These are phyloP conservation scores for Trichocomaceae sp. DNA, from an alignment of 2,329 filamentous ascomycete genomes.

Conservation along the genomic window DNA sequence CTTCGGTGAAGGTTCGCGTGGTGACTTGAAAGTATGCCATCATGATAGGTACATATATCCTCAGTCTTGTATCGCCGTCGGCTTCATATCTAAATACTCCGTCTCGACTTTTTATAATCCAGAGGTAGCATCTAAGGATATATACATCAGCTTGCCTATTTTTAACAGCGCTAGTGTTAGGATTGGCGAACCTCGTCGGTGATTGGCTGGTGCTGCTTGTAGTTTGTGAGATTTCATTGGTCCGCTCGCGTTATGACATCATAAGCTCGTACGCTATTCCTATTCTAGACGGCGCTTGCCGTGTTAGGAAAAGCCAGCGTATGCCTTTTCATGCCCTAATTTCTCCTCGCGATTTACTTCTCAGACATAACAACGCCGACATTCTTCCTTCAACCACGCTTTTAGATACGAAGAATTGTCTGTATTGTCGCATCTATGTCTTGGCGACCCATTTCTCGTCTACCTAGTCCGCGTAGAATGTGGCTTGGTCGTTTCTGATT, in stretches of 20 bases:
- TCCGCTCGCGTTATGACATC: slow-evolving; percentile 13
- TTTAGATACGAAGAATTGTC: not conserved
- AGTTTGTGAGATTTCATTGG: not conserved
- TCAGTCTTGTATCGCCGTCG: not conserved
- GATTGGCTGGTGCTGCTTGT: not conserved
- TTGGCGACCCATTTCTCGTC: not conserved
- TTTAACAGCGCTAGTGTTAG: not conserved
- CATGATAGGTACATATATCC: no score
- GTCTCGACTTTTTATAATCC: not conserved
- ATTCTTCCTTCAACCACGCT: not conserved
- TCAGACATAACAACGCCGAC: not conserved
- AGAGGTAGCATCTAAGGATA: not conserved
- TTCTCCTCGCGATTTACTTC: not conserved
- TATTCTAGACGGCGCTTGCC: not conserved
- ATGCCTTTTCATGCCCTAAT: slow-evolving; percentile 9
- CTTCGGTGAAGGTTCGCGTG: no score
- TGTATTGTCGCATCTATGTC: not conserved
- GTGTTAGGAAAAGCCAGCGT: not conserved
- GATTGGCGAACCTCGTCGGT: not conserved
- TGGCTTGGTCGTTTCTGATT: not conserved
- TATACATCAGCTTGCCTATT: not conserved
- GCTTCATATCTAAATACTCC: not conserved
- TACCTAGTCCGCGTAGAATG: not conserved
- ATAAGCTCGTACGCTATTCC: not conserved
- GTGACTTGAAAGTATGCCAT: no score